A percentile compares a stretch with the other conserved stretches of the same genome.
Evolutionary conservation across 352 stramenopile genomes (phyloP).

Genomic region (Lagenidium giganteum): DNA sequence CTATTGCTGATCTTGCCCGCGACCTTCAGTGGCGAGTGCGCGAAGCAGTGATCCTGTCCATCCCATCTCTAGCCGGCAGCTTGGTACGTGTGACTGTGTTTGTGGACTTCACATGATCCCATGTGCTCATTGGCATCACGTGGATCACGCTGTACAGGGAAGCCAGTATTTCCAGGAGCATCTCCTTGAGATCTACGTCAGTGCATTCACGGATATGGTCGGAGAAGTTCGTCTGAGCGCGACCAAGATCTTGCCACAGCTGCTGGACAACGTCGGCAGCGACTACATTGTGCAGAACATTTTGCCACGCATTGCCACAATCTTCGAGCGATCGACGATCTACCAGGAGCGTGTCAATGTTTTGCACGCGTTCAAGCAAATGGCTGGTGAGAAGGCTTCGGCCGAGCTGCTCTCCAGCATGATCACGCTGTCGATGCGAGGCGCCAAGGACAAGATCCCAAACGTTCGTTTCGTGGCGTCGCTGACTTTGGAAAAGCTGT

Average conservation of each 20-base stretch:
- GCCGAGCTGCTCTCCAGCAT: constrained; percentile 55
- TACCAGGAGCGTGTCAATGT: constrained; percentile 87
- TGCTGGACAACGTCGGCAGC: constrained; percentile 73
- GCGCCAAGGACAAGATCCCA: constrained; percentile 79
- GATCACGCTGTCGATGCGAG: constrained; percentile 66
- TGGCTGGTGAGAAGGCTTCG: constrained; percentile 71
- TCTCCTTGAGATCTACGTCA: constrained; percentile 88
- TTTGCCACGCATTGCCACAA: constrained; percentile 66
- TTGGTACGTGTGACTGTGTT: constrained; percentile 42
- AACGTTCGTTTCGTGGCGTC: constrained; percentile 87
- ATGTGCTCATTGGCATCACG: too few species aligned
- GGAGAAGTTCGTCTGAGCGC: constrained; percentile 93
- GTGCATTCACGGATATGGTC: constrained; percentile 90
- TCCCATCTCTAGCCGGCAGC: constrained; percentile 89
- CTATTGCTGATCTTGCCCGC: constrained; percentile 89
- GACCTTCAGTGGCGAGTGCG: constrained; percentile 93
- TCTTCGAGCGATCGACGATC: constrained; percentile 82
- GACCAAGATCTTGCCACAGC: constrained; percentile 74
- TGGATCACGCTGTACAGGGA: constrained; percentile 33
- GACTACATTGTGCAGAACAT: constrained; percentile 85
- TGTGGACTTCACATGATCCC: constrained; percentile 25
- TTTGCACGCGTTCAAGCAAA: constrained; percentile 67
- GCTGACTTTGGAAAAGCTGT: constrained; percentile 81
- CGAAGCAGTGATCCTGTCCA: constrained; percentile 87
- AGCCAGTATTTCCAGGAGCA: constrained; percentile 82